Conservation (phyloP, 257 asterid genomes). For the Solanum lycopersicoides region DNA sequence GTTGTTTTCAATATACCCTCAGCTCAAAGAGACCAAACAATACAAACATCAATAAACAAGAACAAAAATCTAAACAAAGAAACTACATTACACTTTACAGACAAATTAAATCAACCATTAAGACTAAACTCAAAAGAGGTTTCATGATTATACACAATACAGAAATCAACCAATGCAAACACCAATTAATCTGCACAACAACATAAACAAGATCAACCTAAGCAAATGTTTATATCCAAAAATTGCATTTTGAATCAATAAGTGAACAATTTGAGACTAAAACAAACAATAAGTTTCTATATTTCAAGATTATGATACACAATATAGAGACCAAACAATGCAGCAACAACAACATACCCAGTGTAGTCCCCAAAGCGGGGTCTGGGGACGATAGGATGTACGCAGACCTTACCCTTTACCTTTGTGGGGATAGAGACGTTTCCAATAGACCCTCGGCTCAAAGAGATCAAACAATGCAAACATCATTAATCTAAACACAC, state of each 20-base stretch:
- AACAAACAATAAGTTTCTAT: background rate
- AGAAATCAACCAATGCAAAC: background rate
- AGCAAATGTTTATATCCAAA: background rate
- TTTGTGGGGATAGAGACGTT: background rate
- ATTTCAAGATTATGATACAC: background rate
- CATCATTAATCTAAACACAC: background rate
- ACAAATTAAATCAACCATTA: background rate
- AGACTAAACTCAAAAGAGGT: background rate
- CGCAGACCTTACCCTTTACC: background rate
- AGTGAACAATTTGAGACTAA: background rate
- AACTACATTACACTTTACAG: background rate
- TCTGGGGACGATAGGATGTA: background rate
- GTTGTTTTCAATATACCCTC: background rate
- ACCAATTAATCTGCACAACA: background rate
- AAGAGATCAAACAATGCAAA: background rate
- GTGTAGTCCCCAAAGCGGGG: background rate
- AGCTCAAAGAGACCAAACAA: background rate
- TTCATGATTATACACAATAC: background rate
- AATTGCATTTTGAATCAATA: background rate
- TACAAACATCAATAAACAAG: background rate
- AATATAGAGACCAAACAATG: background rate
- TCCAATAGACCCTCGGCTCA: background rate
- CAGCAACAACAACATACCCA: background rate
- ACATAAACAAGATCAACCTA: background rate
- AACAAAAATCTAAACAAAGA: background rate